Conservation (phyloP, 345 rosid genomes). For the Lumnitzera littorea region DNA sequence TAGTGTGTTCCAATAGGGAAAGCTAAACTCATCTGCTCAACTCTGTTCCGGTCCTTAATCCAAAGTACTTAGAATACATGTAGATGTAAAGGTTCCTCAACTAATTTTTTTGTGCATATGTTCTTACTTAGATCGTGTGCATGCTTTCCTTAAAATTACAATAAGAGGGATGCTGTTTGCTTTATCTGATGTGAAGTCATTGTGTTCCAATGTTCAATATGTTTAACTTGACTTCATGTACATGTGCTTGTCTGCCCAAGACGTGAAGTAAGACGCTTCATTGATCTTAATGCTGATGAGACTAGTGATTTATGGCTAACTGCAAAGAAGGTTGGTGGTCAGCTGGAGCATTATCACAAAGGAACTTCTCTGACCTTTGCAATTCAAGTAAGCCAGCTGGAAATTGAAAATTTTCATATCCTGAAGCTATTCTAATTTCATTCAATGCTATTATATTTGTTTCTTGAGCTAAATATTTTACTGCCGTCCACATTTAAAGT, state of each 20-base stretch:
- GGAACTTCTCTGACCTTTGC: conserved; percentile 78
- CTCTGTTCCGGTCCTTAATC: no score
- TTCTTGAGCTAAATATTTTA: no score
- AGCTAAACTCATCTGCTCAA: no score
- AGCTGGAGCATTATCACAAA: conserved; percentile 63
- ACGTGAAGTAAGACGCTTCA: conserved; percentile 81
- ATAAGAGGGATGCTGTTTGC: not conserved
- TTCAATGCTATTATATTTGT: no score
- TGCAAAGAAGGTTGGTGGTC: conserved; percentile 68
- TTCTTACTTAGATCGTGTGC: no score
- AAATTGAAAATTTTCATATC: not conserved
- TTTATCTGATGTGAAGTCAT: not conserved
- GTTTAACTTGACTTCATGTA: conserved; percentile 41
- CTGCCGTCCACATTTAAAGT: no score
- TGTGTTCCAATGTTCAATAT: conserved; percentile 10
- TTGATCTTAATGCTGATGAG: conserved; percentile 81
- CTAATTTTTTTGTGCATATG: no score
- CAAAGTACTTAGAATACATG: no score
- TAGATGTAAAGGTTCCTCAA: no score
- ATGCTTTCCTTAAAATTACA: not conserved
- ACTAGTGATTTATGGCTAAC: conserved; percentile 70
- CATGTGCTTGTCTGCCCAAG: conserved; percentile 89
- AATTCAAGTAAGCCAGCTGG: conserved; percentile 50
- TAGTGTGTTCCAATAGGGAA: no score
- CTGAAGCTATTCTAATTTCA: not conserved